phyloP scores from a whole-genome alignment of 108 stramenopile species.

The Discostella stelligeroides region DNA sequence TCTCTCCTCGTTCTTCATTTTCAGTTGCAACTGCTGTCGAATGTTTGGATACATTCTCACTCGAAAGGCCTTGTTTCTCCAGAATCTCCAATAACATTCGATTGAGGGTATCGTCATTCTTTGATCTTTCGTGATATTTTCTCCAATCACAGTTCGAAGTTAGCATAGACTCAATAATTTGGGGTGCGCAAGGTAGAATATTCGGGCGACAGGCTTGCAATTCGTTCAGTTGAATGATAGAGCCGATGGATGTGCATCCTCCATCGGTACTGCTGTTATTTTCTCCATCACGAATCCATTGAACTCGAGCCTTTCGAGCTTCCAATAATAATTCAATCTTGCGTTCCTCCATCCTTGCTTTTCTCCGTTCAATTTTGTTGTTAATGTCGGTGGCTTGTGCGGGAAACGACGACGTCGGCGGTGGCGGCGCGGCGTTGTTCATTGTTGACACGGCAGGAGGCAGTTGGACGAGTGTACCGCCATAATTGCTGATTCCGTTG shows the following conservation, averaged over 20 bases:
- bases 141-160: slow-evolving; percentile 12
- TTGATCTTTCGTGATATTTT: slow-evolving; percentile 4
- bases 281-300: slow-evolving; percentile 55
- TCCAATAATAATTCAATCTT: slow-evolving; percentile 68
- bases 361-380: slow-evolving; percentile 23
- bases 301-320: slow-evolving; percentile 63
- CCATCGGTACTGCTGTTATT: neutral
- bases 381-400: neutral
- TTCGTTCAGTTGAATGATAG: slow-evolving; percentile 24
- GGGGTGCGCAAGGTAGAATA: slow-evolving; percentile 36
- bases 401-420: neutral
- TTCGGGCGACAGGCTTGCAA: slow-evolving; percentile 34
- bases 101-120: slow-evolving; percentile 9
- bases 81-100: slow-evolving; percentile 22
- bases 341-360: slow-evolving; percentile 56
- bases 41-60: slow-evolving; percentile 32
- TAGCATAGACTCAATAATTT: slow-evolving; percentile 29
- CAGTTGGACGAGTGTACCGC: too few relatives aligned
- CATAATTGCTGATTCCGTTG: too few relatives aligned
- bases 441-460: too few relatives aligned
- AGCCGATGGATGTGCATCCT: slow-evolving; percentile 9
- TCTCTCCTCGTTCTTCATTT: too few relatives aligned
- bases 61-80: slow-evolving; percentile 26
- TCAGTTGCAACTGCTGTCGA: neutral
- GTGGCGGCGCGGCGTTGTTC: neutral